Base-by-base conservation (phyloP, 2,329 filamentous ascomycete species). In the Pyricularia sp. region DNA sequence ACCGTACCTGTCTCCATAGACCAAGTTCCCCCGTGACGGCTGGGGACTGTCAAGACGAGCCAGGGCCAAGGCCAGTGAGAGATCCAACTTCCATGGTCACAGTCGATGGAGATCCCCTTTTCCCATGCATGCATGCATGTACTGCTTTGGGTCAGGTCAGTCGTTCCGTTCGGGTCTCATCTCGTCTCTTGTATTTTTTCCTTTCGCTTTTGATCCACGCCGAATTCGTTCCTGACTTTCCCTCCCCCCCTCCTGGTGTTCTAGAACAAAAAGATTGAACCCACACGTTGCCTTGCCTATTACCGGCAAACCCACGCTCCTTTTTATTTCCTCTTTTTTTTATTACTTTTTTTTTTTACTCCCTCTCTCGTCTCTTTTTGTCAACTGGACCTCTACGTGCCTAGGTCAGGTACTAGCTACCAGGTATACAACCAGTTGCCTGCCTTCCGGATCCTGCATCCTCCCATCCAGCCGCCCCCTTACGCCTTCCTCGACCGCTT, bases 181-280 rank as follows among this genome's bases (percentile, higher is more conserved):
- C 31, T 62, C 60, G 60, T 44, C 31, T 62, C 49, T 40, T 65
- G 44, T 31, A 53, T 44, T 61, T 62, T 55, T 40, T 62, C 49
- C 44, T 55, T 65, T 65, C 65, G 66, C 66, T 64, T 68, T 65
- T 62, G 30, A 59, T 66, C 40, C 40, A 49, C 40, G 40, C 40
- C 40, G 40, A 49, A 49, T 49, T 49, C 19, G 40, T 49, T 49
- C 40, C 40, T 49, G 40, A 59, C 53, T 64, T 59, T 49, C 40
- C 16, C 16, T n/a, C n/a, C 40, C 19, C 40, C 40, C 33, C 33
- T 64, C 49, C 44, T 64, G 31, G 60, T 40, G 60, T 62, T 62
- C 60, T 62, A 44, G 60, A 62, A 62, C 60, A 62, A 24, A 62
- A 62, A 62, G n/a, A 40, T 40, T 16, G n/a, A 24, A 22, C 12